Evolutionary conservation across 495 filamentous ascomycete species (phyloP).

Genomic region (Penicillium samsonianum): DNA sequence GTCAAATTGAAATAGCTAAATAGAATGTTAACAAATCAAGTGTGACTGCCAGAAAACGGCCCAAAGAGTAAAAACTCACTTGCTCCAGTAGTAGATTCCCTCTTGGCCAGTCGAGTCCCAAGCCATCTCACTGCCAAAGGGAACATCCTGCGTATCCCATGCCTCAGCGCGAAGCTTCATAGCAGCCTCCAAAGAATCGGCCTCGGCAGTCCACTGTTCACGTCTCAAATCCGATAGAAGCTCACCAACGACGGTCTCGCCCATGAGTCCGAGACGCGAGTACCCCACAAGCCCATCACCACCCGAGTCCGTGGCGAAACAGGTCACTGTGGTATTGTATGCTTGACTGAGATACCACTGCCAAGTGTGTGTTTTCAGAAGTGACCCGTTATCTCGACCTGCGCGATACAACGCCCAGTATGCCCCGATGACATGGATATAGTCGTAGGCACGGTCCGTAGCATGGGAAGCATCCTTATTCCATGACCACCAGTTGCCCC

Average conservation of each 20-base stretch:
- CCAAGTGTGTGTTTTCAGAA: not conserved
- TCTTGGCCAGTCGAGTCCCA: conserved; percentile 44
- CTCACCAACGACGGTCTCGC: conserved; percentile 52
- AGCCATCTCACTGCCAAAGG: conserved; percentile 56
- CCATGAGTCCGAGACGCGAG: conserved; percentile 47
- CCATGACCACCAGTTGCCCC: conserved; percentile 44
- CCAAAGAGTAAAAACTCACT: not conserved
- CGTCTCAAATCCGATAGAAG: conserved; percentile 48
- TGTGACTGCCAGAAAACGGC: not conserved
- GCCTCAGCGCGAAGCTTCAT: conserved; percentile 45
- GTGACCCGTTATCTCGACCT: conserved; percentile 33
- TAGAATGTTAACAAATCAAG: not conserved
- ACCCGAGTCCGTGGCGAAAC: conserved; percentile 11
- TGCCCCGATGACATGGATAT: conserved; percentile 50
- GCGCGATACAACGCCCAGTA: conserved; percentile 56
- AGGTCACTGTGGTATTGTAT: not conserved
- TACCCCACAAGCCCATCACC: conserved; percentile 36
- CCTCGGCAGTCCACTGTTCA: conserved; percentile 31
- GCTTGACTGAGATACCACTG: not conserved
- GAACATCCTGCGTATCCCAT: conserved; percentile 46
- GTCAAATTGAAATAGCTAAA: not conserved
- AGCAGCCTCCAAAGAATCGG: conserved; percentile 28
- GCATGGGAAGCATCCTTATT: conserved; percentile 40
- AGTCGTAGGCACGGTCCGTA: conserved; percentile 52
- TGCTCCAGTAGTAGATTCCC: not conserved